Conservation (phyloP, 2,329 filamentous ascomycete genomes). For the Coccinonectria pachysandricola region DNA sequence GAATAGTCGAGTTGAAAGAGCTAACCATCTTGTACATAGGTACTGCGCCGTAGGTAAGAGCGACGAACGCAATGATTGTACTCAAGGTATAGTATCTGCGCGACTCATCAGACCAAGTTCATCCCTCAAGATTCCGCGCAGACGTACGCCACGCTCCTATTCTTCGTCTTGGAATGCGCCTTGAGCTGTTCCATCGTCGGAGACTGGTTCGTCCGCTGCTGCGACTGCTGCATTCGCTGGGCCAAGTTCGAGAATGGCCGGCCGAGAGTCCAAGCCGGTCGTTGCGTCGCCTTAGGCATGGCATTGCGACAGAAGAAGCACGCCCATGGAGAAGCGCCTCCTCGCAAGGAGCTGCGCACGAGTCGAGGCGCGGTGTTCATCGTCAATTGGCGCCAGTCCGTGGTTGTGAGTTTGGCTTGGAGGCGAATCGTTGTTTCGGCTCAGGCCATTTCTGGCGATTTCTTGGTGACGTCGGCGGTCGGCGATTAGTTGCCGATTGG, state of each 20-base stretch:
- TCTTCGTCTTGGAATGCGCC: constrained; percentile 55
- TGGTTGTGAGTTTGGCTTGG: constrained; percentile 4
- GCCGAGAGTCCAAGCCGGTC: too few relatives aligned
- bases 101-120: not conserved
- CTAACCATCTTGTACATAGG: constrained; percentile 78
- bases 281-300: too few relatives aligned
- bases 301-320: constrained; percentile 29
- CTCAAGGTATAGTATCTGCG: constrained; percentile 63
- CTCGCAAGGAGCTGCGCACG: constrained; percentile 21
- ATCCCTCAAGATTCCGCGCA: not conserved
- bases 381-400: constrained; percentile 11
- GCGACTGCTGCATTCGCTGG: constrained; percentile 11
- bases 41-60: constrained; percentile 72
- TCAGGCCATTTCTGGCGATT: constrained; percentile 18
- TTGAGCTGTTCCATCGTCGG: constrained; percentile 52
- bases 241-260: constrained; percentile 24
- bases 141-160: constrained; percentile 44
- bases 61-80: constrained; percentile 68
- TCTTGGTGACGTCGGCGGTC: constrained; percentile 16
- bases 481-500: too few relatives aligned
- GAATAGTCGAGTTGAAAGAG: too few relatives aligned
- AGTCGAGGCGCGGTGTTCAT: constrained; percentile 33
- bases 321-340: constrained; percentile 22
- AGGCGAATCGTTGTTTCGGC: constrained; percentile 7
- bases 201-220: constrained; percentile 9